These are phyloP conservation scores for Boletus rubroflammeus DNA, from an alignment of 768 basidiomycete species.

Conservation along the genomic window DNA sequence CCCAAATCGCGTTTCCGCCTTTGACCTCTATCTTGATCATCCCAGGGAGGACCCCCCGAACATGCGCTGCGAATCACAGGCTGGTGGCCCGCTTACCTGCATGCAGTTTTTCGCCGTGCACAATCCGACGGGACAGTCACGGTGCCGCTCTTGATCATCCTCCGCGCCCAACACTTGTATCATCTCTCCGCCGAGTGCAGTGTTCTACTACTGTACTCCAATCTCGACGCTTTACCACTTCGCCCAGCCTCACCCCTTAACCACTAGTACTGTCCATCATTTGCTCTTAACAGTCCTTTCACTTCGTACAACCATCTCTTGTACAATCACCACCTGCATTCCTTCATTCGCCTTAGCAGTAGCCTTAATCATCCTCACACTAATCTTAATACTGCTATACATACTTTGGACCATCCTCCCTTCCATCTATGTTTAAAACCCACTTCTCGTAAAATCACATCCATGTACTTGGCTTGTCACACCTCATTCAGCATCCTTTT, in stretches of 20 bases:
- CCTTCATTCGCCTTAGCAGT: constrained; percentile 11
- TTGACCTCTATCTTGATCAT: constrained; percentile 7
- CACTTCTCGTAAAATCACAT: neutral
- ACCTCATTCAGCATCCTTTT: neutral
- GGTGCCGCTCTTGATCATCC: constrained; percentile 12
- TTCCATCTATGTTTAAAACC: neutral
- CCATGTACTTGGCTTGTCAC: neutral
- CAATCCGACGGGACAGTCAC: constrained; percentile 28
- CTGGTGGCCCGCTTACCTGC: constrained; percentile 41
- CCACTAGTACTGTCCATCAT: neutral
- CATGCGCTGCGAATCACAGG: constrained; percentile 11
- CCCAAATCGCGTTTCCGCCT: neutral
- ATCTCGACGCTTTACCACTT: neutral
- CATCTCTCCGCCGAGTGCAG: neutral
- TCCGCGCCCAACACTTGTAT: constrained; percentile 5
- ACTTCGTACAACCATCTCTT: neutral
- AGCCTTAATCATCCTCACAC: neutral
- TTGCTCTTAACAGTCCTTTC: neutral
- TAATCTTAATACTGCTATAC: constrained; percentile 5
- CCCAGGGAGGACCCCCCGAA: neutral
- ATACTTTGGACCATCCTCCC: neutral
- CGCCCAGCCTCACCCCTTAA: neutral
- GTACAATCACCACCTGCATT: constrained; percentile 10
- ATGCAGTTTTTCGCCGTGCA: constrained; percentile 48
- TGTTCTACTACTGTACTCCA: constrained; percentile 18